Conservation (phyloP, 345 rosid genomes). For the Raphanus sativus region DNA sequence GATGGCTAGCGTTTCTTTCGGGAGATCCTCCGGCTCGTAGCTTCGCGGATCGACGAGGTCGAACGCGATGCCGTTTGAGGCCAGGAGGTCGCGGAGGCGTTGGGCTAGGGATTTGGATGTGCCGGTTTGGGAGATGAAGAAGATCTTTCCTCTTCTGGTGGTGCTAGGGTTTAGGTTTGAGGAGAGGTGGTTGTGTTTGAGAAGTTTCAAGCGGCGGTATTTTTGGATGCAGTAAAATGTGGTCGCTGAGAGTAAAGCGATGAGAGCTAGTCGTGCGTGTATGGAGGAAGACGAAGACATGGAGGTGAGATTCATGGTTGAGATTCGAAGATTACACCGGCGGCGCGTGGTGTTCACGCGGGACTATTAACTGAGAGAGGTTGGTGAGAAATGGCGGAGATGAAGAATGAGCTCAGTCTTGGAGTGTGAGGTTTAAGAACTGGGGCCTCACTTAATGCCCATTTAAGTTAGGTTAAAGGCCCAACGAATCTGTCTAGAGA, state of each 20-base stretch:
- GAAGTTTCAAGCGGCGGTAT: constrained; percentile 66
- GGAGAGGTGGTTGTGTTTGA: constrained; percentile 30
- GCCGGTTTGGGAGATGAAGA: constrained; percentile 83
- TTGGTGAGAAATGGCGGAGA: neutral
- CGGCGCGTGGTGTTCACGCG: constrained; percentile 38
- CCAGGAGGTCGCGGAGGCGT: constrained; percentile 50
- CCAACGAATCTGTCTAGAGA: neutral
- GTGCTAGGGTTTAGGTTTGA: constrained; percentile 42
- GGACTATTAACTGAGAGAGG: neutral
- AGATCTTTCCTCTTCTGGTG: constrained; percentile 53
- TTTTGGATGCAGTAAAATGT: constrained; percentile 77
- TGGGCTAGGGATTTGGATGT: constrained; percentile 66
- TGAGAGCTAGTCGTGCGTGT: constrained; percentile 59
- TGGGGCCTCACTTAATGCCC: constrained; percentile 23
- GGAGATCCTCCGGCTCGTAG: constrained; percentile 94
- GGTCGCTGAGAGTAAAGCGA: constrained; percentile 78
- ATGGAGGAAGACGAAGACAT: constrained; percentile 48
- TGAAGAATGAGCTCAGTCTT: neutral
- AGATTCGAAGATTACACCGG: neutral
- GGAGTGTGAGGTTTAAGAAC: constrained; percentile 6
- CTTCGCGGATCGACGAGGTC: constrained; percentile 69
- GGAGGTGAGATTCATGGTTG: neutral
- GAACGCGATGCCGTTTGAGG: constrained; percentile 46
- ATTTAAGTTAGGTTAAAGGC: neutral
- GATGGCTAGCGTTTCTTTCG: constrained; percentile 59